Base-by-base conservation (phyloP, 1,284 basidiomycete genomes). In the Ceraceosorus bombacis region DNA sequence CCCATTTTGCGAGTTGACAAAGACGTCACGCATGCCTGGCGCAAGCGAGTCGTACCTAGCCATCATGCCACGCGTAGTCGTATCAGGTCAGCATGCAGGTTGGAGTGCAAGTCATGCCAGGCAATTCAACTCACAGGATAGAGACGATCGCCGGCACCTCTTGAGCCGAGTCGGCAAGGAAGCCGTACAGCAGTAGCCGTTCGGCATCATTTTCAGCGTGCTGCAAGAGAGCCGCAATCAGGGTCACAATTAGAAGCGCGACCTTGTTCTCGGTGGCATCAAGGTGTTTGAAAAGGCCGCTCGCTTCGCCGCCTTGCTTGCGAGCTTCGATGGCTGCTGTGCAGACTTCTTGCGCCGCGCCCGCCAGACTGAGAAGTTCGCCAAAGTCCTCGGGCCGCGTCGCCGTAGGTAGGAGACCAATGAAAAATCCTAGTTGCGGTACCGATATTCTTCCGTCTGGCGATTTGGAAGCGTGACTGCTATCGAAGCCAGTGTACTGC, bases 131-230 rank as follows among this genome's bases (percentile, higher is more conserved):
- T 55, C 52, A 63, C 36, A 74, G 64, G 48, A 74, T 74, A 51
- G 71, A 73, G 50, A 74, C 70, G 54, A 73, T 71, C 6, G 71
- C 71, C 1, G 72, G 72, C n/a, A 65, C 59, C 46, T 69, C 60
- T 15, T 58, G 62, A 12, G 71, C 69, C 27, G 69, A 63, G 54
- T 74, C 72, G 51, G 70, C 69, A 13, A 74, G 61, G 62, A 72
- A 72, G 15, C 61, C 60, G 57, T 68, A 74, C 49, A 74, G 61
- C 53, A 70, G 50, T n/a, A 73, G 60, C 37, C 61, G 51, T 49
- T 74, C 72, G 13, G 63, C 64, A 15, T 74, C 71, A 15, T 62
- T 65, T 48, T 70, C 67, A 50, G 71, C 71, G n/a, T 73, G 65
- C 51, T 70, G 68, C 52, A 74, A 50, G 41, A 74, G 59, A 15